Evolutionary conservation across 2,329 filamentous ascomycete species (phyloP).

Genomic region (Emericellopsis cladophorae): DNA sequence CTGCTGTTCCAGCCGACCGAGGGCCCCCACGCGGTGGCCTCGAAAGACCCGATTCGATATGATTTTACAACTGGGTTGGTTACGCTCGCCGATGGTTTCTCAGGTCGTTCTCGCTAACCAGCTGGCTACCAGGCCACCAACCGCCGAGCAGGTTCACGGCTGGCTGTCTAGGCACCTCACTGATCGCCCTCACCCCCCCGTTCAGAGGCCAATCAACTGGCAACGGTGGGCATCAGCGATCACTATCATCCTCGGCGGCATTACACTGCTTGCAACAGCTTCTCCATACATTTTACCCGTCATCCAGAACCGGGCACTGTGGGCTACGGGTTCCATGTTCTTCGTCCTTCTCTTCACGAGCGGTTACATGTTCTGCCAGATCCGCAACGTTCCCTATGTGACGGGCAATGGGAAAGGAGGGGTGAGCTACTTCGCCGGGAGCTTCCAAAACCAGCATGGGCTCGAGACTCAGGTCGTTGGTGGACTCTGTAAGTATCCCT

Average conservation of each 20-base stretch:
- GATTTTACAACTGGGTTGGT: constrained; percentile 74
- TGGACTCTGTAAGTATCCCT: constrained; percentile 66
- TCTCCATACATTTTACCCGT: constrained; percentile 72
- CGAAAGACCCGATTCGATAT: constrained; percentile 60
- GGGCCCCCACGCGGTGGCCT: constrained; percentile 63
- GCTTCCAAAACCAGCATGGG: constrained; percentile 89
- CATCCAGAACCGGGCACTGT: constrained; percentile 81
- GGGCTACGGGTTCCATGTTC: constrained; percentile 83
- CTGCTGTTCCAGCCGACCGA: constrained; percentile 76
- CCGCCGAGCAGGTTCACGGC: constrained; percentile 63
- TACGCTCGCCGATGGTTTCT: not conserved
- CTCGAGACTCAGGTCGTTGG: constrained; percentile 93
- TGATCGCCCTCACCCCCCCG: constrained; percentile 62
- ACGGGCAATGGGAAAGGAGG: constrained; percentile 73
- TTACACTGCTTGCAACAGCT: constrained; percentile 58
- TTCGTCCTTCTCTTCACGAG: constrained; percentile 85
- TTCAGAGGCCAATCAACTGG: constrained; percentile 83
- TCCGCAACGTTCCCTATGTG: constrained; percentile 90
- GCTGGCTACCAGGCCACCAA: constrained; percentile 41
- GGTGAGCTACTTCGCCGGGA: constrained; percentile 77
- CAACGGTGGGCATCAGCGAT: constrained; percentile 56
- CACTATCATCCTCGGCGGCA: constrained; percentile 54
- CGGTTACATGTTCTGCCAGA: constrained; percentile 99
- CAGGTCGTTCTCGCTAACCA: constrained; percentile 1
- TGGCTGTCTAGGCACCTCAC: constrained; percentile 74